These are phyloP conservation scores for Castanospermum australe DNA, from an alignment of 306 rosid genomes.

Conservation along the genomic window DNA sequence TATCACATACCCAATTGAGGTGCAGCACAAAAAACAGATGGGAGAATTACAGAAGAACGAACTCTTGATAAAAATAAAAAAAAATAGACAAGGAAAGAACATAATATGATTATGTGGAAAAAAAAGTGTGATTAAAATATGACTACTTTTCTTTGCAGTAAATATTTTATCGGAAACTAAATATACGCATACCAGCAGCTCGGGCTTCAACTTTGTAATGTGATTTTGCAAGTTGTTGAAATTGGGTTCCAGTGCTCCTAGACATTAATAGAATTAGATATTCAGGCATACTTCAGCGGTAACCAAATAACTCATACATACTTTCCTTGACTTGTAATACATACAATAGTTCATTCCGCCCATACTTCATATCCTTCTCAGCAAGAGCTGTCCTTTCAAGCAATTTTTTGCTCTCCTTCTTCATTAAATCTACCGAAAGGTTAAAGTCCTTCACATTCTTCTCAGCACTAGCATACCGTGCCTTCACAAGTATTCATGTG, in stretches of 20 bases:
- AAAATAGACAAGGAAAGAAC: neutral
- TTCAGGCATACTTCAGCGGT: slow-evolving; percentile 12
- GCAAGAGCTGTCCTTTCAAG: slow-evolving; percentile 81
- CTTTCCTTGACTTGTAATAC: slow-evolving; percentile 26
- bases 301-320: neutral
- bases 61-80: neutral
- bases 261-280: slow-evolving; percentile 18
- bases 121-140: neutral
- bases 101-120: neutral
- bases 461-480: slow-evolving; percentile 71
- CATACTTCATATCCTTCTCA: slow-evolving; percentile 84
- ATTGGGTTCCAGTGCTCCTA: slow-evolving; percentile 71
- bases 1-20: neutral
- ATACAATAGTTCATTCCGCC: slow-evolving; percentile 69
- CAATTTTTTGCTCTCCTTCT: slow-evolving; percentile 81
- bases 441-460: slow-evolving; percentile 72
- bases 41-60: neutral
- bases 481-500: slow-evolving; percentile 46
- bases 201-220: slow-evolving; percentile 62
- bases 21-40: neutral
- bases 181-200: slow-evolving; percentile 75
- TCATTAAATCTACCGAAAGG: slow-evolving; percentile 72
- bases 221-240: slow-evolving; percentile 68
- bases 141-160: neutral
- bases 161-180: neutral